Conservation (phyloP, 2,329 filamentous ascomycete species). For the Talaromyces sp. region DNA sequence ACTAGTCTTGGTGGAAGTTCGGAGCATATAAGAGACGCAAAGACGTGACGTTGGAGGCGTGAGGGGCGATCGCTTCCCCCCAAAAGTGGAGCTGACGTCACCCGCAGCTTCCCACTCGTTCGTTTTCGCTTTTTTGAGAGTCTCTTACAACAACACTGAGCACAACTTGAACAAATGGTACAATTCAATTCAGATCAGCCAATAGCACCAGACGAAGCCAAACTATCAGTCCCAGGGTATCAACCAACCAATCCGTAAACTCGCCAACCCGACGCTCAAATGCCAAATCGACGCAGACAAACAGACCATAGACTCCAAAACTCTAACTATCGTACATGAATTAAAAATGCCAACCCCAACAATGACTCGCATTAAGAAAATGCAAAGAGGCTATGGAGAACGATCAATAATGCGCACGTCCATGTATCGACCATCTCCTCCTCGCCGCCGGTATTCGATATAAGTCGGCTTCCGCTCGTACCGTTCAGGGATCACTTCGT, state of each 20-base stretch:
- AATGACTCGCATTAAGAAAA: neutral
- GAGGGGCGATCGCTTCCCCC: conserved; percentile 3
- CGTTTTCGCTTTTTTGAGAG: neutral
- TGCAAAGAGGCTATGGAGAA: neutral
- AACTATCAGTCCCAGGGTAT: neutral
- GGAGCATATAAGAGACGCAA: neutral
- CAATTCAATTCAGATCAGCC: neutral
- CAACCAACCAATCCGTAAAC: neutral
- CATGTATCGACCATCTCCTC: neutral
- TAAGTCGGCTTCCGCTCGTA: conserved; percentile 7
- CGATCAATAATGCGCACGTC: neutral
- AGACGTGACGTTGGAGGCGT: conserved; percentile 11
- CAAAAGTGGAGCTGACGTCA: conserved; percentile 14
- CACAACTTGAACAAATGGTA: neutral
- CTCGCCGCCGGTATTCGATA: conserved; percentile 6
- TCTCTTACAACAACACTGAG: neutral
- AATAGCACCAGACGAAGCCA: neutral
- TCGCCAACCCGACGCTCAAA: neutral
- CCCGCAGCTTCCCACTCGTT: neutral
- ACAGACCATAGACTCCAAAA: neutral
- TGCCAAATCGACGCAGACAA: neutral
- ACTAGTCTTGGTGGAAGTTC: neutral
- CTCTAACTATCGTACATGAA: neutral
- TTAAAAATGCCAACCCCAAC: neutral
- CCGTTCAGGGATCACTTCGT: conserved; percentile 6